phyloP scores from a whole-genome alignment of 2,329 filamentous ascomycete species.

The Gnomoniopsis sp. region DNA sequence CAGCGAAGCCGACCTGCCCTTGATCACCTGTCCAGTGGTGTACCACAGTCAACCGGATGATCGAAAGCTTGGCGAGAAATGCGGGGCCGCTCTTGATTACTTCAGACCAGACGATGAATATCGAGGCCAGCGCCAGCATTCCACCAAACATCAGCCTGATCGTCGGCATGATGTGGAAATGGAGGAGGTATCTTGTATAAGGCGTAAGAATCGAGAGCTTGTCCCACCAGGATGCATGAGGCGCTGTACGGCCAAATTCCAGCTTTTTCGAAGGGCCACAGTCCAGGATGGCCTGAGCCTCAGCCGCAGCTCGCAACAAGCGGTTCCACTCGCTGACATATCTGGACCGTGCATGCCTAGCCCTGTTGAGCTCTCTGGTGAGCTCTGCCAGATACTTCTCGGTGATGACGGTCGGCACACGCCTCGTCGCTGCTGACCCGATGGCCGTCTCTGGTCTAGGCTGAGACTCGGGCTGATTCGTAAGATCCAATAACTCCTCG shows the following conservation, averaged over 20 bases:
- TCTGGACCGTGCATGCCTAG: conserved; percentile 76
- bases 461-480: conserved; percentile 62
- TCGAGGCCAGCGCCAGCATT: conserved; percentile 70
- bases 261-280: conserved; percentile 77
- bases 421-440: conserved; percentile 40
- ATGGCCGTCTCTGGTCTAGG: conserved; percentile 40
- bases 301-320: conserved; percentile 69
- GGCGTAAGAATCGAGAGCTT: conserved; percentile 67
- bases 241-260: conserved; percentile 63
- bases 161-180: conserved; percentile 71
- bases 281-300: conserved; percentile 79
- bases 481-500: conserved; percentile 81
- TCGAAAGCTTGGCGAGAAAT: conserved; percentile 69
- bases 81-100: conserved; percentile 65
- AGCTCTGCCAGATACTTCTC: conserved; percentile 90
- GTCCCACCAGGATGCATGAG: conserved; percentile 52
- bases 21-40: conserved; percentile 70
- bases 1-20: conserved; percentile 78
- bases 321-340: conserved; percentile 85
- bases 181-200: conserved; percentile 73
- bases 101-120: conserved; percentile 90
- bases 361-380: conserved; percentile 75
- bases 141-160: conserved; percentile 62
- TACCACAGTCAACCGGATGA: conserved; percentile 64
- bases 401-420: conserved; percentile 78